Evolutionary conservation across 169 alveolate species (phyloP).

Genomic region (Besnoitia besnoiti): DNA sequence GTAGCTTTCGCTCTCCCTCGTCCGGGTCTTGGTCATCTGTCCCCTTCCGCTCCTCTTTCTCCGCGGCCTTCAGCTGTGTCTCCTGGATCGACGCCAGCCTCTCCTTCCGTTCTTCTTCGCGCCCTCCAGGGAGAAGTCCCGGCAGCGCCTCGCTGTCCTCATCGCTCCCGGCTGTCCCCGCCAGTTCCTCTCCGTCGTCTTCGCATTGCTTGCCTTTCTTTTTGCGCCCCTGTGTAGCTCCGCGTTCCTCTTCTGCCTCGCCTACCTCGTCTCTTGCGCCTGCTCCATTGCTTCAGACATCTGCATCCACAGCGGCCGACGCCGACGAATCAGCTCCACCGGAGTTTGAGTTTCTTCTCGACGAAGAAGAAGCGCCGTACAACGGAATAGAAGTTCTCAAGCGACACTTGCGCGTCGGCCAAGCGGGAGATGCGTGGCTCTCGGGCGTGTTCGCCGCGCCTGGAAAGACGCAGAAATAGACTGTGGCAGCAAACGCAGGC

Average conservation of each 20-base stretch:
- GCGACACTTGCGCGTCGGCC: conserved; percentile 5
- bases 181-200: neutral
- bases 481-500: neutral
- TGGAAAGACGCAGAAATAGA: neutral
- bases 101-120: too few species aligned
- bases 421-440: conserved; percentile 13
- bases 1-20: neutral
- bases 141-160: neutral
- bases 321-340: neutral
- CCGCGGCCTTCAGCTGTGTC: neutral
- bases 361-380: conserved; percentile 23
- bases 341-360: neutral
- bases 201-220: neutral
- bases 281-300: neutral
- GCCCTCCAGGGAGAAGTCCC: too few species aligned
- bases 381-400: neutral
- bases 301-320: neutral
- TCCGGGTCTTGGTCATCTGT: neutral
- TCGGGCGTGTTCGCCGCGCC: neutral
- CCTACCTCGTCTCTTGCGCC: neutral
- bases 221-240: neutral
- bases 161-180: neutral
- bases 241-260: neutral
- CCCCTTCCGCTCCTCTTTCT: neutral
- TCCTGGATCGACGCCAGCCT: too few species aligned